Evolutionary conservation across 139 green algal genomes (phyloP), one percentile per base, ranked within the genome.

Genomic region (Chlorella vulgaris): DNA sequence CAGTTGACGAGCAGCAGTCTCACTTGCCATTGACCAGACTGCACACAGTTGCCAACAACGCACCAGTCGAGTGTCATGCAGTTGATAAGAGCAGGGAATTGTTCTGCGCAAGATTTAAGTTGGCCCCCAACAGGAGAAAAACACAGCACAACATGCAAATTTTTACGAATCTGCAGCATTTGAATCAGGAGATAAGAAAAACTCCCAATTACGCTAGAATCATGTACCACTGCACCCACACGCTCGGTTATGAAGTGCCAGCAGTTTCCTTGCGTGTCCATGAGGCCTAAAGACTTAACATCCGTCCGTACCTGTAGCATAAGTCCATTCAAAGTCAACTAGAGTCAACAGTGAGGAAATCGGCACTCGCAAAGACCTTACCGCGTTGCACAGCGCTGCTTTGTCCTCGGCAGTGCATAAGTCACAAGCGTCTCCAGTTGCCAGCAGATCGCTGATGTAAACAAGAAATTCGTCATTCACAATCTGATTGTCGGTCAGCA

Each of bases 171-270:
- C 87, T 93, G 82, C 38, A 60, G 28, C 28, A 19, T 19, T 8
- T 4, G 15, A 51, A 43, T 22, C 65, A 68, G 33, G 29, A 3
- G 2, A 6, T 51, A 42, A 35, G 4, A 18, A 8, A 3, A 35
- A 50, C 31, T 33, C n/a, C 65, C 29, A 22, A 35, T 70, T 43
- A 31, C 63, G 18, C 3, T 40, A 6, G 7, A n/a, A 28, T 7
- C 60, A 67, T 43, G 26, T 21, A 70, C 47, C 18, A 47, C 21
- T 43, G 28, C 39, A 75, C 86, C 55, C 31, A 94, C 93, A 86
- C 95, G 96, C 69, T 95, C 86, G 55, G 97, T 96, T 86, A 98
- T 97, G 81, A 94, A 97, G 47, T 96, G 88, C 93, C 93, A 98
- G 80, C 90, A 92, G 80, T 93, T 94, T 33, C 96, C 94, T 3